Evolutionary conservation across 306 rosid species (phyloP), one percentile per base, ranked within the genome.

Genomic region (Glycyrrhiza uralensis): DNA sequence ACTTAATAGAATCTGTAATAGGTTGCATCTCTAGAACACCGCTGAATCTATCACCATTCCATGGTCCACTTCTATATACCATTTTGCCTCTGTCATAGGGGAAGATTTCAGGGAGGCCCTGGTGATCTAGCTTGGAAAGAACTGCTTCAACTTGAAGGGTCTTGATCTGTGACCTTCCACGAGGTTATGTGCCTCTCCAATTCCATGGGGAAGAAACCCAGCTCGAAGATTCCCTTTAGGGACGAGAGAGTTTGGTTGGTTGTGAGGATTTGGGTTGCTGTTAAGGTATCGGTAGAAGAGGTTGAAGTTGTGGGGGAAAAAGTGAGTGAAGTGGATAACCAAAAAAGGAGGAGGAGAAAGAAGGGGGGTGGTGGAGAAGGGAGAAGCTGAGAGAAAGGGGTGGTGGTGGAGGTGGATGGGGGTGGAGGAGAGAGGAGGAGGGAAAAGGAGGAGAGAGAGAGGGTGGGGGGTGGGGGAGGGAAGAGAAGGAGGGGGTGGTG

Each of bases 1-100:
- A 89, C 0, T 71, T 36, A 0, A 92, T 68, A 0, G 87, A 78
- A 11, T 67, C 28, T 8, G 63, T 51, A 7, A 52, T n/a, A 1
- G 80, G 80, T 42, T 80, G 42, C 96, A 92, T 92, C 75, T 92
- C 96, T 0, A 96, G 97, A 0, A 89, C 93, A 5, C 97, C 96
- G 2, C 93, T 87, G 78, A 89, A 92, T 23, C 92, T 75, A 5
- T 20, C 7, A 1, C 97, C 96, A 11, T 92, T 89, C 97, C 97
- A 92, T 0, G 97, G 96, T 17, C 97, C 97, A 39, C 97, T 92
- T 18, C 97, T 75, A 30, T 92, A 92, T 0, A 2, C 0, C 30
- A 7, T 41, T 0, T 0, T 2, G 23, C 55, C 41, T 7, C 76
- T 76, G 12, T 58, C 15, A 69, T 52, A 15, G 6, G 89, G 75